Base-by-base conservation (phyloP, 116 monocot species). In the Zostera marina region DNA sequence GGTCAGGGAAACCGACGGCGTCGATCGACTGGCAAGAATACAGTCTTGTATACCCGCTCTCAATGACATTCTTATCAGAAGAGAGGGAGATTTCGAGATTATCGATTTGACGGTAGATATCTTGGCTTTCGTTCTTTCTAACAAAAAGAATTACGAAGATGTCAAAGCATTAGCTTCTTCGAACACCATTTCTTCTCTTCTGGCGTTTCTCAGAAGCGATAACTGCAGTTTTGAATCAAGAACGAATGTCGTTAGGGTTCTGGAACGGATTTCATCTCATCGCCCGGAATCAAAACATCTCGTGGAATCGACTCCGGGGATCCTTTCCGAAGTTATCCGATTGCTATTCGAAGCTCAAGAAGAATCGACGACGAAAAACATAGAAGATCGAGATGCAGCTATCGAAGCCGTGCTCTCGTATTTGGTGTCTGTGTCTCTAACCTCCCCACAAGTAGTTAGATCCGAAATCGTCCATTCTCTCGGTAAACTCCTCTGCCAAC, bases 371-470 rank as follows among this genome's bases (percentile, higher is more conserved):
- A 20, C 20, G 49, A 1, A 32, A 32, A 32, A 3, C 5, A 32
- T 5, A 32, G 49, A 51, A 51, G 67, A 59, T 13, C 61, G 71
- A 14, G 26, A 22, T 9, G 9, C 15, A 8, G 71, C 78, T 9
- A 59, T 54, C 19, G 75, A 61, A 9, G 81, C 78, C 13, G 81
- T 63, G 10, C 51, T 93, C 44, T 45, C 64, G 41, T 81, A 81
- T 63, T 41, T 93, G 63, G 41, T 40, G 9, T 57, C 54, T 43
- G 41, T 40, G 9, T 57, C 54, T 43, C 20, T 75, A 3, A 68
- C 66, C 9, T 22, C 57, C 13, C 61, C 63, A 22, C 64, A 69
- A 51, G 53, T 44, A 11, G 61, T 47, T 25, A 53, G 66, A 12
- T 16, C 51, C 41, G 11, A 49, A 53, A 84, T 93, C 60, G 74